Base-by-base conservation (phyloP, 2,329 filamentous ascomycete species). In the Fusarium azukiicola region DNA sequence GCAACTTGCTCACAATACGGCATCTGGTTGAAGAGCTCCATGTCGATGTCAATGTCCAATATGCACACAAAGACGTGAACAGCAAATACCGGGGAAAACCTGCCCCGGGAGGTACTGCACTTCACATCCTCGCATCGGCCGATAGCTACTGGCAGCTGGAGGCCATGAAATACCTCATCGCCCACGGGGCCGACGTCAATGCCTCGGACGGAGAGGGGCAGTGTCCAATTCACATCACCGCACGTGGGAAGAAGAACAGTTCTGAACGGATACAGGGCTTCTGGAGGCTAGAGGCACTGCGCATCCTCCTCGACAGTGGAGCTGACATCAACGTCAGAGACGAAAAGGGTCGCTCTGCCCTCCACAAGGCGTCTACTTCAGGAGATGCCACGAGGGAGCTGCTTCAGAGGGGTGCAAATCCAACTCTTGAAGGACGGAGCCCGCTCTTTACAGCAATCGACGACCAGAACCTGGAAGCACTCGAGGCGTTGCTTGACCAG, bases 181-280 rank as follows among this genome's bases (percentile, higher is more conserved):
- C 44, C 7, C 38, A 73, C 2, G 80, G 80, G n/a, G 78, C 80
- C 4, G 32, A 71, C 6, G 50, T 74, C 3, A 64, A 82, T 42
- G 70, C 68, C 0, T 3, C 42, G 12, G 40, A 79, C 13, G 46
- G 52, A 5, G 8, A 61, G 17, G 72, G 71, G 2, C 54, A 70
- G 13, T 74, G 78, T n/a, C 74, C 80, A 9, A 66, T 82, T n/a
- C 80, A 82, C 21, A 40, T 79, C 13, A 77, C 79, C 2, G 71
- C 77, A 2, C 3, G 17, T 9, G 73, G 74, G 6, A 40, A 16
- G 2, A 14, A 47, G 5, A 6, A 49, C 2, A 2, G 13, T 2
- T 3, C 13, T 4, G 14, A 21, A 3, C 4, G 19, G 2, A 17
- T 50, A 5, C 6, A 61, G 11, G 73, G 75, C 1, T 67, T 71